A percentile compares a stretch with the other conserved stretches of the same genome.
Conservation (phyloP, 352 stramenopile species). For the Phytophthora citrophthora region DNA sequence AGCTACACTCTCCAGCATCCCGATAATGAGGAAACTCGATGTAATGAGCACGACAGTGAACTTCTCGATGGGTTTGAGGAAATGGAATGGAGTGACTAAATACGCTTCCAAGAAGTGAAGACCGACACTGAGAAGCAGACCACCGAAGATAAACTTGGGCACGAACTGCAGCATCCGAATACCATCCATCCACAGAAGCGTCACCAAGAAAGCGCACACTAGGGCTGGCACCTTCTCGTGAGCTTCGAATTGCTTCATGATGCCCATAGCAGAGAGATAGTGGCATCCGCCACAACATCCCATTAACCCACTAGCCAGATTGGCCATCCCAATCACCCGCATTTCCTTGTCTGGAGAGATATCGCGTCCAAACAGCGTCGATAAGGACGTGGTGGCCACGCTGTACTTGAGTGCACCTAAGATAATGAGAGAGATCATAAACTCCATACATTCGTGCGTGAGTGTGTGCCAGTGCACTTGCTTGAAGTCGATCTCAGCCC, state of each 20-base stretch:
- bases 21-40: conserved; percentile 71
- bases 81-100: conserved; percentile 70
- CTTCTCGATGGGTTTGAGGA: conserved; percentile 75
- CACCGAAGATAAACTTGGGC: conserved; percentile 86
- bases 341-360: conserved; percentile 85
- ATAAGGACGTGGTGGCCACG: conserved; percentile 79
- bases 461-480: conserved; percentile 70
- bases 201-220: conserved; percentile 61
- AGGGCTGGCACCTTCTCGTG: conserved; percentile 80
- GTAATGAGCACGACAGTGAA: conserved; percentile 72
- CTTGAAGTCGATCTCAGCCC: conserved; percentile 67
- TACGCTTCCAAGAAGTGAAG: conserved; percentile 85
- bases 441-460: conserved; percentile 60
- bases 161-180: conserved; percentile 77
- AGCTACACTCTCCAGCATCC: conserved; percentile 75
- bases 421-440: conserved; percentile 75
- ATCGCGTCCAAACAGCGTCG: conserved; percentile 77
- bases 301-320: conserved; percentile 66
- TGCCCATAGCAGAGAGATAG: conserved; percentile 84
- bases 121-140: conserved; percentile 74
- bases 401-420: conserved; percentile 84
- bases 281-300: conserved; percentile 81
- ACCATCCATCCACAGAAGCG: conserved; percentile 67
- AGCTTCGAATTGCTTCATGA: conserved; percentile 86
- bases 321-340: conserved; percentile 79